A percentile compares a stretch with the other conserved stretches of the same genome.
Evolutionary conservation across 352 stramenopile genomes (phyloP).

Genomic region (Phytophthora melonis): DNA sequence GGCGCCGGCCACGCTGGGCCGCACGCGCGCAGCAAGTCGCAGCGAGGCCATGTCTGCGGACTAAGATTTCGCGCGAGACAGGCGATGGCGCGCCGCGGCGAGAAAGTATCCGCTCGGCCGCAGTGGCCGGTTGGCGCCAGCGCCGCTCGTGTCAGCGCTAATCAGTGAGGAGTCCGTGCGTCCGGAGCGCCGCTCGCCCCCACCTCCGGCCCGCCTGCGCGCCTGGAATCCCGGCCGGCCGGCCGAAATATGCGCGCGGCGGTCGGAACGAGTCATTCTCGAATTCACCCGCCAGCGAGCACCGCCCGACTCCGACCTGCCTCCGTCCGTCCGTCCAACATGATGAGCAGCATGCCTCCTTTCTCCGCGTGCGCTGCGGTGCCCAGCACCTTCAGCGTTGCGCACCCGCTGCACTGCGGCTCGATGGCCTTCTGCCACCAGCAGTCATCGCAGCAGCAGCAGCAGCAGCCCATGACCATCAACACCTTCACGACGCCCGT

Average conservation of each 20-base stretch:
- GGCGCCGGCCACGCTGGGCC: constrained; percentile 10
- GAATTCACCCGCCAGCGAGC: constrained; percentile 23
- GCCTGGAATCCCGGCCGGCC: constrained; percentile 6
- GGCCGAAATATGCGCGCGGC: constrained; percentile 7
- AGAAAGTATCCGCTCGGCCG: constrained; percentile 17
- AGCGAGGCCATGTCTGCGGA: constrained; percentile 30
- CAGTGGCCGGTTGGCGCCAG: constrained; percentile 34
- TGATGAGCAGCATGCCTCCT: constrained; percentile 36
- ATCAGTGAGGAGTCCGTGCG: constrained; percentile 22
- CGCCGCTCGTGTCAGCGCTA: constrained; percentile 25
- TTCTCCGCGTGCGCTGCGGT: constrained; percentile 18
- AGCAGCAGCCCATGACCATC: constrained; percentile 13
- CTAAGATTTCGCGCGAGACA: constrained; percentile 42
- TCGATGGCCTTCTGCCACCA: constrained; percentile 4
- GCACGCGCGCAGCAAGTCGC: background rate
- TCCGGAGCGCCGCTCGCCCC: constrained; percentile 20
- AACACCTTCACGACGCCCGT: constrained; percentile 9
- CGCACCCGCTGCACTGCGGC: constrained; percentile 30
- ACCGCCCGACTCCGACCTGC: background rate
- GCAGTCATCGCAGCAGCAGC: background rate
- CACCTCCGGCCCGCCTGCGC: background rate
- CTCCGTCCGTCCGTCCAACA: background rate
- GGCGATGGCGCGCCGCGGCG: constrained; percentile 30
- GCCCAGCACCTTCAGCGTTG: constrained; percentile 31
- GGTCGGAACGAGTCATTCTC: constrained; percentile 38